These are phyloP conservation scores for Alternaria alternata DNA, from an alignment of 2,329 filamentous ascomycete genomes.

Conservation along the genomic window DNA sequence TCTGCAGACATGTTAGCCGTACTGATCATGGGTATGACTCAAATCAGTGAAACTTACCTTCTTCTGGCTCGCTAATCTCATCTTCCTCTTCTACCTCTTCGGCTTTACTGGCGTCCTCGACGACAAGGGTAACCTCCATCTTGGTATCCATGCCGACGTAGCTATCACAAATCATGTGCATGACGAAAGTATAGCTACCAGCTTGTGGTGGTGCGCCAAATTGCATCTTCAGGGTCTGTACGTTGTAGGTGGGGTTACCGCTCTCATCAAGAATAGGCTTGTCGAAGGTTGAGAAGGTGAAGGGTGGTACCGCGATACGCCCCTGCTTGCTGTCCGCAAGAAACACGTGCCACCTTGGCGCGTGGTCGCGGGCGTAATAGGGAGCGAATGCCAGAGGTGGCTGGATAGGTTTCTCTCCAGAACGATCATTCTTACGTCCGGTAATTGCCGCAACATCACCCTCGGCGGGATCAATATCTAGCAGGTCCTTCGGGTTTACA, in stretches of 20 bases:
- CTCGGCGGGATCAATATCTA: conserved; percentile 92
- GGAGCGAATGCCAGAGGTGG: conserved; percentile 90
- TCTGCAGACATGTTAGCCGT: conserved; percentile 62
- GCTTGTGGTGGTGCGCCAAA: conserved; percentile 93
- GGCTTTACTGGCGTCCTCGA: conserved; percentile 89
- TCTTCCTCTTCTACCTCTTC: conserved; percentile 83
- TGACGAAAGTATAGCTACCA: conserved; percentile 91
- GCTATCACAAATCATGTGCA: conserved; percentile 93
- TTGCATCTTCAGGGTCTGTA: conserved; percentile 96
- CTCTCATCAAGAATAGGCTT: conserved; percentile 82
- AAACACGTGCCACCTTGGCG: conserved; percentile 93
- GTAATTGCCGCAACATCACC: conserved; percentile 87
- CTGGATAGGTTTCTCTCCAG: conserved; percentile 70
- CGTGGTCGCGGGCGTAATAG: conserved; percentile 87
- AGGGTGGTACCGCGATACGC: conserved; percentile 95
- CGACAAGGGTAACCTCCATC: conserved; percentile 85
- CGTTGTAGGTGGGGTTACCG: conserved; percentile 88
- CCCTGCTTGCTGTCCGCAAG: conserved; percentile 92
- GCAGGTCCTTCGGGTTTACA: conserved; percentile 79
- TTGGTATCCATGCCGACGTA: conserved; percentile 95
- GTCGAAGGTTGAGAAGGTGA: conserved; percentile 93
- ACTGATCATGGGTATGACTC: neutral
- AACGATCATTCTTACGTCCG: conserved; percentile 74
- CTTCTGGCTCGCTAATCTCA: conserved; percentile 96
- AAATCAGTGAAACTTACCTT: conserved; percentile 71